Base-by-base conservation (phyloP, 2,329 filamentous ascomycete species). In the Sarocladium oryzae region DNA sequence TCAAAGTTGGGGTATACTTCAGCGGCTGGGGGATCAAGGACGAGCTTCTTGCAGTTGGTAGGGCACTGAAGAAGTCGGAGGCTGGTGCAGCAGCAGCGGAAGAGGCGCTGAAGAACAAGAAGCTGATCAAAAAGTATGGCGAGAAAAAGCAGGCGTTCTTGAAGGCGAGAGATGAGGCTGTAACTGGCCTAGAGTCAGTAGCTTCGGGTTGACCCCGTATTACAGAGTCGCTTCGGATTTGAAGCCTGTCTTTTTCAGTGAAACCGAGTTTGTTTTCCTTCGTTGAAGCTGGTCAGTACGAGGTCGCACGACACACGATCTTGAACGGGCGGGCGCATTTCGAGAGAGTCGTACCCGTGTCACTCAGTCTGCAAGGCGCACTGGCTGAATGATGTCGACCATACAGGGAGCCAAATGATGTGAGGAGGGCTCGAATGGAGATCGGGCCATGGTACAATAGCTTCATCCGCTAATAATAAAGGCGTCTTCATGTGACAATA, bases 21-120 rank as follows among this genome's bases (percentile, higher is more conserved):
- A 78, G 81, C 18, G 86, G 85, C 0, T 87, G 83, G 74, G 86
- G 86, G 4, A 82, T 85, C 64, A 75, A 73, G 28, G 70, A 78
- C 46, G 77, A 81, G 61, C 68, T 78, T 52, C 66, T 91, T 5
- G 87, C 82, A 0, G 73, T 72, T 40, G 87, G 85, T 0, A 78
- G 76, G 28, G 86, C 78, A 1, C 67, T 81, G 55, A 81, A 77
- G 51, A 89, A 89, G 68, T 81, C 78, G 52, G 84, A 88, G 52
- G 88, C 86, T 1, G 84, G 83, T 0, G 71, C 78, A 13, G 82
- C 78, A 56, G 87, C 87, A 1, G 88, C 88, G 1, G 66, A 71
- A 37, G 71, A 73, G 57, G 85, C 84, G 1, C 60, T 91, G 62
- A 70, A 75, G 37, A 84, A 89, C 60, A 84, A 82, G 63, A 85